Evolutionary conservation across 768 basidiomycete genomes (phyloP).

Genomic region (Macrolepiota dolichaula): DNA sequence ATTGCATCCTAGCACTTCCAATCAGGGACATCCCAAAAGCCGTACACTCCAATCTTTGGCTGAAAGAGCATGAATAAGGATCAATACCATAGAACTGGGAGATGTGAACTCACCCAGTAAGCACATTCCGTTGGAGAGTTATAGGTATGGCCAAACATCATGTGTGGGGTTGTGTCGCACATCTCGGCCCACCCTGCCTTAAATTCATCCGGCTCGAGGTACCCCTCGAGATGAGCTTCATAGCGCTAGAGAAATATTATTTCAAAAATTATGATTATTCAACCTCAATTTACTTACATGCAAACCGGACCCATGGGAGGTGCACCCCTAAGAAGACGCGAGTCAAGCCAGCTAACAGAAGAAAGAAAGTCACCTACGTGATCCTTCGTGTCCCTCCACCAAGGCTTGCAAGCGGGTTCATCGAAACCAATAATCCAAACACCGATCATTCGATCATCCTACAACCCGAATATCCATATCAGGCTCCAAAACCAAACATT

Average conservation of each 20-base stretch:
- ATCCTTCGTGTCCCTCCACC: constrained; percentile 4
- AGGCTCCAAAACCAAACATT: neutral
- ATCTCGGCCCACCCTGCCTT: constrained; percentile 6
- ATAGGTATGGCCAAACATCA: constrained; percentile 1
- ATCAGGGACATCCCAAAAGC: constrained; percentile 8
- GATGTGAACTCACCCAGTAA: neutral
- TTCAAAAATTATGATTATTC: neutral
- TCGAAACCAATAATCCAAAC: constrained; percentile 8
- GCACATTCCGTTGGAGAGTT: constrained; percentile 1
- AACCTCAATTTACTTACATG: constrained; percentile 3
- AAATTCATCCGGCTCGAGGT: constrained; percentile 4
- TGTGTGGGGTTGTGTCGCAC: constrained; percentile 7
- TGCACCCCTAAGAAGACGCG: neutral
- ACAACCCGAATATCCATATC: neutral
- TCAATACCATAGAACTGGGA: neutral
- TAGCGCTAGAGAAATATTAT: neutral
- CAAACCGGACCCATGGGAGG: neutral
- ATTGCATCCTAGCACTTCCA: neutral
- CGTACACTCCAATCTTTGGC: constrained; percentile 2
- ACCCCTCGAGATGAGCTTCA: constrained; percentile 4
- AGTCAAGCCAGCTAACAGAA: neutral
- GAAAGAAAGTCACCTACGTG: neutral
- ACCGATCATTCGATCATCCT: constrained; percentile 3
- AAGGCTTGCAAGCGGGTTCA: constrained; percentile 4
- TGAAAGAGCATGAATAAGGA: neutral